phyloP scores from a whole-genome alignment of 108 stramenopile genomes.

The Cyclotella kingstonii region DNA sequence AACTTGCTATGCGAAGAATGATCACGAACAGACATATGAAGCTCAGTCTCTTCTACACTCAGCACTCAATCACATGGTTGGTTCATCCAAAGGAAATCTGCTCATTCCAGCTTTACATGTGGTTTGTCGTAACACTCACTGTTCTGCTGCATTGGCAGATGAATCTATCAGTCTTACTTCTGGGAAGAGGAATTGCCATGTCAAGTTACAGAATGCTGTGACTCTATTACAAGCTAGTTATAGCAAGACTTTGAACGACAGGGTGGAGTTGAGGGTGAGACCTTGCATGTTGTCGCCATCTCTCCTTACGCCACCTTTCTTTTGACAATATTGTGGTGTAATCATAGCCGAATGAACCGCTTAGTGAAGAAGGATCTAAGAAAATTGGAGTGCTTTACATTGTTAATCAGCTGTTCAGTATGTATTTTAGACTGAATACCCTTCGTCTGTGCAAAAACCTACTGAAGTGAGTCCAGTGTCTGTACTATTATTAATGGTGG shows the following conservation, averaged over 20 bases:
- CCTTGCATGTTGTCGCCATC: background rate
- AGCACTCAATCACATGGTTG: slow-evolving; percentile 61
- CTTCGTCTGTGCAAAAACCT: slow-evolving; percentile 92
- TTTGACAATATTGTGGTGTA: background rate
- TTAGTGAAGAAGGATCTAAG: slow-evolving; percentile 69
- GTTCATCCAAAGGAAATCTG: slow-evolving; percentile 77
- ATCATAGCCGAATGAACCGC: slow-evolving; percentile 39
- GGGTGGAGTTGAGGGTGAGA: slow-evolving; percentile 59
- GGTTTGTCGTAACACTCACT: slow-evolving; percentile 72
- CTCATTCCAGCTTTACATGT: slow-evolving; percentile 77
- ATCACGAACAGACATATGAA: slow-evolving; percentile 53
- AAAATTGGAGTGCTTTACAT: slow-evolving; percentile 82
- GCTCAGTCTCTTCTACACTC: slow-evolving; percentile 69
- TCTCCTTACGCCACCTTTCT: too few relatives aligned
- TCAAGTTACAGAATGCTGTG: slow-evolving; percentile 74
- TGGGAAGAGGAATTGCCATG: slow-evolving; percentile 51
- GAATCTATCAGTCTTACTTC: slow-evolving; percentile 22
- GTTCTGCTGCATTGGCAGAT: slow-evolving; percentile 65
- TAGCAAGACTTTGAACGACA: slow-evolving; percentile 84
- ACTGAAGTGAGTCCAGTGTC: slow-evolving; percentile 47
- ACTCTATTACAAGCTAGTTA: slow-evolving; percentile 77
- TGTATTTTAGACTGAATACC: slow-evolving; percentile 93
- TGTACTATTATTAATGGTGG: too few relatives aligned
- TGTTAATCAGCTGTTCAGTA: slow-evolving; percentile 89
- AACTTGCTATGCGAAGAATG: slow-evolving; percentile 32